These are phyloP conservation scores for Umbellularia californica DNA, from an alignment of 164 flowering plant species.

Conservation along the genomic window DNA sequence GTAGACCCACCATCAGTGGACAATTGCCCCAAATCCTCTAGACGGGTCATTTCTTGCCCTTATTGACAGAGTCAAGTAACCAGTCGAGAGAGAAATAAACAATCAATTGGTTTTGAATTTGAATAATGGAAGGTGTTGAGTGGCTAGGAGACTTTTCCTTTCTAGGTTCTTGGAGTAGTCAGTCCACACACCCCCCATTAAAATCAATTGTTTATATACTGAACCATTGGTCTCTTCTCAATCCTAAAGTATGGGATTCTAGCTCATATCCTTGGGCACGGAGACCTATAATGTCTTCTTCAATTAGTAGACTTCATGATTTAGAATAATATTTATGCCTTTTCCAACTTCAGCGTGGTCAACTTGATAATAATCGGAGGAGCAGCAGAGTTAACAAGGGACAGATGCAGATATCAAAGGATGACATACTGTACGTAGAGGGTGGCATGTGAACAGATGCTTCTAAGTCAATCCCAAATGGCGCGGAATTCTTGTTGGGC, in stretches of 20 bases:
- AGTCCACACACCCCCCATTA: not conserved
- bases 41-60: not conserved
- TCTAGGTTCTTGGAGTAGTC: not conserved
- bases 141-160: not conserved
- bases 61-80: no score
- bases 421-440: slow-evolving; percentile 49
- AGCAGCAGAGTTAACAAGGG: slow-evolving; percentile 49
- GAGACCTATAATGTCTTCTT: not conserved
- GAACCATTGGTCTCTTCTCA: not conserved
- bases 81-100: no score
- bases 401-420: slow-evolving; percentile 59
- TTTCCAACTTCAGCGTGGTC: slow-evolving; percentile 56
- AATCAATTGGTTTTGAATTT: no score
- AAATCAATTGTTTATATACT: not conserved
- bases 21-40: not conserved
- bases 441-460: slow-evolving; percentile 10
- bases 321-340: slow-evolving; percentile 1
- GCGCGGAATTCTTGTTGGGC: not conserved
- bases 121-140: not conserved
- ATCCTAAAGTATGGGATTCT: not conserved
- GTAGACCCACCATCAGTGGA: no score
- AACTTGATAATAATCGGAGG: slow-evolving; percentile 41
- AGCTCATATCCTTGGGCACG: not conserved
- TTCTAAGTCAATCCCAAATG: not conserved
- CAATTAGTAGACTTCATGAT: not conserved